Evolutionary conservation across 805 yeast genomes (phyloP), one percentile per base, ranked within the genome.

Genomic region (Maudiozyma pseudohumilis): DNA sequence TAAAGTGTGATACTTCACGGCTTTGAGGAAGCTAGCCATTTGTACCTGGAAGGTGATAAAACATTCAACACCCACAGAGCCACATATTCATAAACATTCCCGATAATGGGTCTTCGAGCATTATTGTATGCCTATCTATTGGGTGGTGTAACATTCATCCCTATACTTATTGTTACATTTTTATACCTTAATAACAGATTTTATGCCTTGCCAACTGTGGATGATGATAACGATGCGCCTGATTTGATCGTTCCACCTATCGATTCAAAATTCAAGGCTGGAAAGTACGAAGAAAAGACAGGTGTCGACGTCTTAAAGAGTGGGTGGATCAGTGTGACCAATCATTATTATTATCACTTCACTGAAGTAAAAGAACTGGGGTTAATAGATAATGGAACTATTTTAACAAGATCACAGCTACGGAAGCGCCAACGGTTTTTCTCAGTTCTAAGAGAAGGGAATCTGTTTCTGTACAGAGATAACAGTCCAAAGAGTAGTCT

Each of bases 281-380:
- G 82, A 0, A 77, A 73, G 42, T 50, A 80, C n/a, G 77, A 79
- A 40, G 88, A 82, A 47, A 59, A 61, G 10, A 59, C 63, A 28
- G 94, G 92, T 3, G 72, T 80, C 1, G 74, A 75, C 19, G 71
- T 85, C 0, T 70, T 60, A 47, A 74, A 70, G 52, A 64, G 74
- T 9, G 95, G 94, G 7, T 84, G 94, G 94, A 61, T 86, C 2
- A 74, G 80, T 2, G 88, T 88, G n/a, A 82, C 94, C 0, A 77
- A 75, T 42, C 89, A 82, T 46, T 83, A 79, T 53, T 68, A 80
- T 60, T 63, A 69, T 40, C 65, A 71, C 59, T 51, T 80, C n/a
- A 43, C 52, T n/a, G 61, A 56, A 22, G 29, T 55, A 15, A 34
- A 40, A 15, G 42, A 41, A 11, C 9, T 33, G 6, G 20, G 30